Percentiles rank a stretch among this genome's conserved stretches.
Evolutionary conservation across 345 rosid species (phyloP).

Genomic region (Brassica carinata): DNA sequence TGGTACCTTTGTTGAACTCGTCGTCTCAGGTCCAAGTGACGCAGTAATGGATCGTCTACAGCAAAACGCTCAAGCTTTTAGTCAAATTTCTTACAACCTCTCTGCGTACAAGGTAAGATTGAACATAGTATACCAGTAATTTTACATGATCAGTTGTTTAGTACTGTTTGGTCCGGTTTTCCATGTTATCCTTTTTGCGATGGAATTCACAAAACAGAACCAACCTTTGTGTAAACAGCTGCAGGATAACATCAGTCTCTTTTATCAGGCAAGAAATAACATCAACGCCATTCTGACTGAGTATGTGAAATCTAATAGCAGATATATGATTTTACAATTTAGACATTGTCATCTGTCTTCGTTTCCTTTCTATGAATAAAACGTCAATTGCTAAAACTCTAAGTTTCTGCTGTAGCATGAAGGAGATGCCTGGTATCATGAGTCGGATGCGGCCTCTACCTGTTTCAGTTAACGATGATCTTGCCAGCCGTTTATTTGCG

Average conservation of each 20-base stretch:
- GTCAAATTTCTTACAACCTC: constrained; percentile 74
- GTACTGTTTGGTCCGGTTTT: constrained; percentile 16
- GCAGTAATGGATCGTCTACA: constrained; percentile 67
- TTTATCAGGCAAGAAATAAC: constrained; percentile 68
- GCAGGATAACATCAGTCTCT: constrained; percentile 81
- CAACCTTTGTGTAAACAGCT: constrained; percentile 54
- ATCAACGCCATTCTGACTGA: constrained; percentile 66
- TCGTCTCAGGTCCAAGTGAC: constrained; percentile 65
- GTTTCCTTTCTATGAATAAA: constrained; percentile 10
- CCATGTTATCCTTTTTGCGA: background rate
- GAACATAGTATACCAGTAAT: too few species aligned
- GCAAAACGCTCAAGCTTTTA: constrained; percentile 70
- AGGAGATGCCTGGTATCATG: constrained; percentile 86
- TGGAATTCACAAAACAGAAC: constrained; percentile 5
- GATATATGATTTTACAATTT: constrained; percentile 18
- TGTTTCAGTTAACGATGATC: constrained; percentile 70
- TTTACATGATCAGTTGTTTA: constrained; percentile 10
- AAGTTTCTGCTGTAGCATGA: constrained; percentile 63
- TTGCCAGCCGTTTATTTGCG: constrained; percentile 64
- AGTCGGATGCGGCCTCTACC: constrained; percentile 88
- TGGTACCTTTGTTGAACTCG: constrained; percentile 23
- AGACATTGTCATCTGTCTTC: constrained; percentile 11
- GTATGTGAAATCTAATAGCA: constrained; percentile 55
- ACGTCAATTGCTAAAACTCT: constrained; percentile 28
- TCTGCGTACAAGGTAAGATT: constrained; percentile 74